Base-by-base conservation (phyloP, 2,329 filamentous ascomycete species). In the Botrytis paeoniae region DNA sequence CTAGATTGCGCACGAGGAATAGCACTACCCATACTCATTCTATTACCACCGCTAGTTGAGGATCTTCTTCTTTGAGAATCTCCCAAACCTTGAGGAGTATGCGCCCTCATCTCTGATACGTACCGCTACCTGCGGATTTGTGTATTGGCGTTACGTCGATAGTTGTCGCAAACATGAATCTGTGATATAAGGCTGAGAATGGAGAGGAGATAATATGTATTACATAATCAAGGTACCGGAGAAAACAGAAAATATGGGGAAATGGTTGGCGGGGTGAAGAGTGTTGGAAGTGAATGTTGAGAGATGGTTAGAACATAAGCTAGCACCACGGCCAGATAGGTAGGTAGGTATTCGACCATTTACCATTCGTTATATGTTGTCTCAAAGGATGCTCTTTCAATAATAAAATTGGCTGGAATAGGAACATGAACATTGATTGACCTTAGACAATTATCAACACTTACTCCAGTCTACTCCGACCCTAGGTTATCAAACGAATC, bases 1-100 rank as follows among this genome's bases (percentile, higher is more conserved):
- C 79, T 80, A 25, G 79, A 80, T 41, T 78, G 77, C 25, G 72
- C 73, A 70, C 77, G 72, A 14, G 80, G 80, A 32, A 81, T 76
- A 54, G 76, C 74, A 70, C 78, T 80, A 41, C 79, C 76, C 54
- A 81, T 76, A 61, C 79, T 81, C 25, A 75, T 76, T 70, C 78
- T 69, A 69, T 78, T 75, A 4, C 73, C 75, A n/a, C 71, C 73
- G 29, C 73, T 75, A 39, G 77, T 74, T 39, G 78, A 80, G 22
- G 76, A 78, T 68, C 78, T 75, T 43, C 79, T 74, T 54, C 75
- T 72, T 20, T 78, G 75, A 20, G 76, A 71, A 71, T 80, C 77
- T 4, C 69, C 70, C 22, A 64, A 43, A 35, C 78, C 69, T 32
- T 77, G 75, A 9, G 80, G 79, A 22, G 79, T 80, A 72, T 81